phyloP scores from a whole-genome alignment of 805 yeast species.

The Blastobotrys mokoenaii region DNA sequence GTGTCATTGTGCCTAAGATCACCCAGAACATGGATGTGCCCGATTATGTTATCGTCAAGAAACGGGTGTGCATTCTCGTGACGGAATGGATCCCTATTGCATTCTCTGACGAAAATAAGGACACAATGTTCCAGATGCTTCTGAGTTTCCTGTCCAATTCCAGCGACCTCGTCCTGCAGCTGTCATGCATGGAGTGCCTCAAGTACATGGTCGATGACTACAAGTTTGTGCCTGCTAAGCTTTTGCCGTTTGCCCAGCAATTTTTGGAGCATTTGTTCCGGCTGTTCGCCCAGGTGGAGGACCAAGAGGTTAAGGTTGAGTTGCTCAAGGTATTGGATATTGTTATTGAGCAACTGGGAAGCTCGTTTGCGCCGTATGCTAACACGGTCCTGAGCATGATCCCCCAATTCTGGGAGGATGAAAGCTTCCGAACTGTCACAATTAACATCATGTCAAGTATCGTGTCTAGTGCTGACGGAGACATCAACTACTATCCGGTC shows the following conservation, averaged over 20 bases:
- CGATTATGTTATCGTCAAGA: slow-evolving; percentile 53
- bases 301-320: slow-evolving; percentile 71
- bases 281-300: slow-evolving; percentile 39
- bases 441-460: slow-evolving; percentile 29
- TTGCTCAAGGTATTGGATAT: slow-evolving; percentile 60
- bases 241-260: slow-evolving; percentile 54
- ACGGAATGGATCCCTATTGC: slow-evolving; percentile 73
- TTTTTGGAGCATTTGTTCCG: slow-evolving; percentile 42
- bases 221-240: slow-evolving; percentile 65
- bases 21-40: slow-evolving; percentile 44
- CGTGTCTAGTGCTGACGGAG: slow-evolving; percentile 18
- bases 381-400: slow-evolving; percentile 35
- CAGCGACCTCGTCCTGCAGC: slow-evolving; percentile 71
- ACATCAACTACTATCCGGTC: slow-evolving; percentile 9
- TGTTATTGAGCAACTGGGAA: slow-evolving; percentile 32
- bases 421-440: slow-evolving; percentile 29
- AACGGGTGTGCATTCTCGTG: slow-evolving; percentile 70
- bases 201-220: slow-evolving; percentile 71
- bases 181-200: slow-evolving; percentile 66
- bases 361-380: slow-evolving; percentile 21
- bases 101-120: slow-evolving; percentile 50
- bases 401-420: slow-evolving; percentile 70
- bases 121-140: slow-evolving; percentile 51
- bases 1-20: slow-evolving; percentile 35
- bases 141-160: slow-evolving; percentile 37